Percentiles rank a stretch among this genome's conserved stretches.
phyloP scores from a whole-genome alignment of 2,329 filamentous ascomycete species.

The Colletotrichum sp. region DNA sequence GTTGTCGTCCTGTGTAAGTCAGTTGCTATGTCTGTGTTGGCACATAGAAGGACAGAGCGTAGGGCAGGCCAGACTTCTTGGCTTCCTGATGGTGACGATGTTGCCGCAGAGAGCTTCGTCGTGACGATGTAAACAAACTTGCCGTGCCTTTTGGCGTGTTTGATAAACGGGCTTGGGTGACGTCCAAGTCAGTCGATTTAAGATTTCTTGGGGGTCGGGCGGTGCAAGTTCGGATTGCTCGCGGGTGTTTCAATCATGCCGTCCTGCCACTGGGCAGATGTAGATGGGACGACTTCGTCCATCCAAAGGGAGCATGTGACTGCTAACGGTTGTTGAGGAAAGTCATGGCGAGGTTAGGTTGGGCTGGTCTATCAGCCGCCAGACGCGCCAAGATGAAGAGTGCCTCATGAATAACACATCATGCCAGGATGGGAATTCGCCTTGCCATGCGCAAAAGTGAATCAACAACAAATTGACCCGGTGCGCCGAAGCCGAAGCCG shows the following conservation, averaged over 20 bases:
- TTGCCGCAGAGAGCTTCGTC: neutral
- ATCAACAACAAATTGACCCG: neutral
- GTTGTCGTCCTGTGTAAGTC: neutral
- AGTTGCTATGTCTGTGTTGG: neutral
- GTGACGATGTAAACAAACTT: neutral
- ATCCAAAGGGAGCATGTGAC: neutral
- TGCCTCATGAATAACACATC: neutral
- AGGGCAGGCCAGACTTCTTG: neutral
- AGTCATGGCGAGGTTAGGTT: neutral
- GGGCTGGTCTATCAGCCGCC: neutral
- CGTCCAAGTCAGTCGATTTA: conserved; percentile 4
- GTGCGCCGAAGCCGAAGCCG: neutral
- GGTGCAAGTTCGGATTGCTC: neutral
- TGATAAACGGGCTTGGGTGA: neutral
- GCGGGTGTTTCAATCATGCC: neutral
- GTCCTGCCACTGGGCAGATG: neutral
- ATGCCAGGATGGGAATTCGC: neutral
- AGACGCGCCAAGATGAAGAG: neutral
- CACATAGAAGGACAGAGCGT: neutral
- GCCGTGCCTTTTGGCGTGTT: neutral
- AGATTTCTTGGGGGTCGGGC: neutral
- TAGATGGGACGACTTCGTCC: neutral
- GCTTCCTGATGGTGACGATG: neutral
- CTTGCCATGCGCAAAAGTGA: neutral
- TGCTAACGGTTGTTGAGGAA: neutral